Evolutionary conservation across 2,329 filamentous ascomycete species (phyloP), one percentile per base, ranked within the genome.

Genomic region (Bipolaris victoriae): DNA sequence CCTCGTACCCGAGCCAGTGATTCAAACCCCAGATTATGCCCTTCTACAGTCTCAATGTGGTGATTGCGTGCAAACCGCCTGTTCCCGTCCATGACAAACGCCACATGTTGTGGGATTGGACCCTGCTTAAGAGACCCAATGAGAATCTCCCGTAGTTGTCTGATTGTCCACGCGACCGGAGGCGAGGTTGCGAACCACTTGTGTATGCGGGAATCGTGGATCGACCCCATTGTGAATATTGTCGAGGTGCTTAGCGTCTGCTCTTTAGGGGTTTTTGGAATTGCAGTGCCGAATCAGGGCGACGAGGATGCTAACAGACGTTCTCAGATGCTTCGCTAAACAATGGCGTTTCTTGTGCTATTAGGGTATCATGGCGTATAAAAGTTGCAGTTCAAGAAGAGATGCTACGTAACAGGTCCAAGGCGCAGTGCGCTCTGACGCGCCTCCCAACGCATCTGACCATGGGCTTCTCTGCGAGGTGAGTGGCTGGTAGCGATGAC

Each of bases 31-130:
- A 96, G 81, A 74, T 97, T 93, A 76, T 99, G 95, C 22, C 95
- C 95, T 78, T 99, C 94, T 33, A 98, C 88, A 0, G 93, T 97
- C 81, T 99, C 95, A 75, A 99, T 97, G 63, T 94, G 88, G 79
- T 95, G 92, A 62, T 84, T 90, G 60, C 91, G 86, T 13, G 95
- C 95, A 80, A 96, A 99, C 44, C 95, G 89, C 70, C 95, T 83
- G 79, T 99, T 99, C 54, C 95, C 95, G 76, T 99, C 95, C 95
- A 99, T 99, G 68, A 97, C 94, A 73, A 99, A 99, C n/a, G 95
- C 95, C 59, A 99, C 87, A 86, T 99, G 95, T 71, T 92, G 88
- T 9, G 95, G 95, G 53, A 99, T 89, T 1, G 92, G 92, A 0
- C 95, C 95, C 78, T 97, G 94, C 72, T 89, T 89, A 52, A 98